Conservation (phyloP, 1,284 basidiomycete species). For the Jaminaea rosea region DNA sequence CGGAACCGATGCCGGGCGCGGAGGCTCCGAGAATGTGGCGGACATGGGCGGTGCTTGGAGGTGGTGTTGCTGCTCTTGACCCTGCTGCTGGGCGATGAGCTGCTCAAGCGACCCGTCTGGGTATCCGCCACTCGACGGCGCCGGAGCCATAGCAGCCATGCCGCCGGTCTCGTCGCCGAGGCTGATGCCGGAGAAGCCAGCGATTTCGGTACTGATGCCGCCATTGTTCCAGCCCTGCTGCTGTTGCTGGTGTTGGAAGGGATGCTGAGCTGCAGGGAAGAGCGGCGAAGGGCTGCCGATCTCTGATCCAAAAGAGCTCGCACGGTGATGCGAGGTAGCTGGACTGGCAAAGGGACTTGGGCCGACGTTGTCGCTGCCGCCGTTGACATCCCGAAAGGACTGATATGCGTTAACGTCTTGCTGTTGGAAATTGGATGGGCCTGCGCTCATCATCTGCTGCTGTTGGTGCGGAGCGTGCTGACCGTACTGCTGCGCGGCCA, state of each 20-base stretch:
- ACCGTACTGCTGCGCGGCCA: neutral
- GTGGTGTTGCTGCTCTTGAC: neutral
- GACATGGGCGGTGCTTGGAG: neutral
- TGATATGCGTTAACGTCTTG: neutral
- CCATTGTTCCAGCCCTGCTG: no score
- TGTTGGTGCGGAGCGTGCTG: neutral
- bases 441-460: neutral
- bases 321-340: neutral
- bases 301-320: neutral
- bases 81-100: neutral
- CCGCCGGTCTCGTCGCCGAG: no score
- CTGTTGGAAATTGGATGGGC: neutral
- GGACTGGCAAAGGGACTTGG: constrained; percentile 1
- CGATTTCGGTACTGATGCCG: no score
- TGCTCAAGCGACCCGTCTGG: constrained; percentile 1
- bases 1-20: no score
- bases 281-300: neutral
- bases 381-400: neutral
- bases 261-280: neutral
- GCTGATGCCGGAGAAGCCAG: no score
- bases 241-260: neutral
- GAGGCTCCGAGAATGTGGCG: no score
- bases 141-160: no score
- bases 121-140: neutral
- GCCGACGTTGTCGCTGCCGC: neutral